A percentile compares a stretch with the other conserved stretches of the same genome.
These are phyloP conservation scores for Aspergillus felis DNA, from an alignment of 2,329 filamentous ascomycete species.

Conservation along the genomic window DNA sequence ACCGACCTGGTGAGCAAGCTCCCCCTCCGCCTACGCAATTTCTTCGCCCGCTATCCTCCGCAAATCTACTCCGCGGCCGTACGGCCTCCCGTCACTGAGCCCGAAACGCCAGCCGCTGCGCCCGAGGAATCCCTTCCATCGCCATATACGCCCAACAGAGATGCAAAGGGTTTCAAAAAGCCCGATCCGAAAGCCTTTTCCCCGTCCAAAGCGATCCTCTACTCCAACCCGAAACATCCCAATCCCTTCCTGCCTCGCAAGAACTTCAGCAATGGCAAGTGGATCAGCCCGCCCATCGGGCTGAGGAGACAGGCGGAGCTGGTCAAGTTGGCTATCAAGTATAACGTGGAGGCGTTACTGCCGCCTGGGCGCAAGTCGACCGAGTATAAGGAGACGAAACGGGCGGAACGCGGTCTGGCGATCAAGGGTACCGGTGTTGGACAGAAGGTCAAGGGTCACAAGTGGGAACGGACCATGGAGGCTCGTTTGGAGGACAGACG, in stretches of 20 bases:
- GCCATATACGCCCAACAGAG: slow-evolving; percentile 39
- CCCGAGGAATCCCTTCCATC: slow-evolving; percentile 27
- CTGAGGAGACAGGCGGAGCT: slow-evolving; percentile 85
- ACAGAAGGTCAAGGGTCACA: slow-evolving; percentile 91
- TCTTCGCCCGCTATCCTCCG: slow-evolving; percentile 88
- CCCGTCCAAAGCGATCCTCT: slow-evolving; percentile 30
- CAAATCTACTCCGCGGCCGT: slow-evolving; percentile 44
- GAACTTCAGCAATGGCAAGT: slow-evolving; percentile 73
- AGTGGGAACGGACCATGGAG: slow-evolving; percentile 83
- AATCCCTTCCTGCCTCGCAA: slow-evolving; percentile 82
- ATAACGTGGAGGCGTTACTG: slow-evolving; percentile 77
- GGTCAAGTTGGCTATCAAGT: slow-evolving; percentile 74
- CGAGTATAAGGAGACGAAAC: slow-evolving; percentile 60
- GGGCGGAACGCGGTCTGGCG: slow-evolving; percentile 73
- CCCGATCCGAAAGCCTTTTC: slow-evolving; percentile 30
- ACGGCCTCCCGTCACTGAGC: slow-evolving; percentile 21
- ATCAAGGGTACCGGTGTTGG: slow-evolving; percentile 93
- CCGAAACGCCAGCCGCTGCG: slow-evolving; percentile 6
- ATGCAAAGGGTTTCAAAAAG: slow-evolving; percentile 39
- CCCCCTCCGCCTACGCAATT: slow-evolving; percentile 72
- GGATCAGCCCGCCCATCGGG: slow-evolving; percentile 79
- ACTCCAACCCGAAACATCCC: slow-evolving; percentile 46
- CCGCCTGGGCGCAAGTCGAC: slow-evolving; percentile 74
- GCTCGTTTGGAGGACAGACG: slow-evolving; percentile 80
- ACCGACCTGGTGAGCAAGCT: slow-evolving; percentile 43